Base-by-base conservation (phyloP, 192 early-diverging fungal species). In the Phycomyces blakesleeanus region DNA sequence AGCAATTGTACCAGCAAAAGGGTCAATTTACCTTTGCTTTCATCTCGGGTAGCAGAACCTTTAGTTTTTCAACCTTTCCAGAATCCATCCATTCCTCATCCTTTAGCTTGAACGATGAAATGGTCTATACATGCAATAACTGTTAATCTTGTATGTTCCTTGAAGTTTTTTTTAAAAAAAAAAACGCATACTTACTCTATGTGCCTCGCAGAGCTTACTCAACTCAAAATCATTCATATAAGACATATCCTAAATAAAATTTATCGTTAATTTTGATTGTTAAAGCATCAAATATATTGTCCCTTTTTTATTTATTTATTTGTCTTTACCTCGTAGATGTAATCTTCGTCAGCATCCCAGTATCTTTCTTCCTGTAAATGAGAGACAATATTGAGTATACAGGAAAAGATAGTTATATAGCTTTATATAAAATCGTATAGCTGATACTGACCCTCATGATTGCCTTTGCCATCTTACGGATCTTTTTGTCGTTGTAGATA, bases 211-310 rank as follows among this genome's bases (percentile, higher is more conserved):
- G 2, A 93, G 60, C 18, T 78, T 68, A 68, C 93, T 85, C 42
- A 96, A 71, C 55, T 93, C 89, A 79, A 92, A 95, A 66, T 96
- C 94, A 29, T 79, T 85, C 87, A 93, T 90, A 5, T 91, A 77
- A 15, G 81, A 67, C 92, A 96, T 91, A 58, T 96, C 94, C 69
- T 61, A 51, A 34, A 34, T 2, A 34, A 5, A 34, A n/a, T n/a
- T 34, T 2, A 34, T 34, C 3, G 29, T n/a, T 15, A 34, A 6
- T 16, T 15, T 21, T 2, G 5, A 61, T 15, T 16, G 27, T 38
- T 5, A 15, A 34, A 3, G 21, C 5, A 54, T 14, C 16, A 50
- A 50, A n/a, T n/a, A n/a, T n/a, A 52, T 7, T 52, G 51, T 16
- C 7, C 18, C 6, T 8, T 52, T 18, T 21, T 52, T 7, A 7